Percentiles rank a stretch among this genome's conserved stretches.
Conservation (phyloP, 2,329 filamentous ascomycete species). For the Colletotrichum lini region DNA sequence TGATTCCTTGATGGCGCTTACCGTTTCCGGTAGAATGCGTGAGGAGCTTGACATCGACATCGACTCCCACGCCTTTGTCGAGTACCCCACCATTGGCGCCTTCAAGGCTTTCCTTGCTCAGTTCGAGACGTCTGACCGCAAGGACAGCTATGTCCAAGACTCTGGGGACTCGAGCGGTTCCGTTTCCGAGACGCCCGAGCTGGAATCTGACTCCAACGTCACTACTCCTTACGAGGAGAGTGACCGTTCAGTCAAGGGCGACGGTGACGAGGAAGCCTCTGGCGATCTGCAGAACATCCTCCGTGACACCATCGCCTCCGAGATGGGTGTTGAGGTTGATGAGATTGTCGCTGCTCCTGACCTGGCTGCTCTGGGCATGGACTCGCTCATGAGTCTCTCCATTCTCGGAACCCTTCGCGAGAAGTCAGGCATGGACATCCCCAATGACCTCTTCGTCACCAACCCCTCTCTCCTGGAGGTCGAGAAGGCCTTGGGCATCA, state of each 20-base stretch:
- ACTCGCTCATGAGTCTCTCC: constrained; percentile 70
- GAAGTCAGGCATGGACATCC: constrained; percentile 66
- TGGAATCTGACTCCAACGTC: constrained; percentile 64
- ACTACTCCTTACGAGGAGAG: constrained; percentile 69
- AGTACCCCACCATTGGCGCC: constrained; percentile 67
- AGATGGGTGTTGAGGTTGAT: constrained; percentile 79
- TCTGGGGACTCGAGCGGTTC: constrained; percentile 55
- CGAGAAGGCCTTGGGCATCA: constrained; percentile 73
- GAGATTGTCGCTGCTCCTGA: constrained; percentile 70
- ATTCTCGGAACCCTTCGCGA: constrained; percentile 70
- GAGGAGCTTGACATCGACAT: constrained; percentile 71
- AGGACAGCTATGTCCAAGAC: constrained; percentile 47
- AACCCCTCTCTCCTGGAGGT: constrained; percentile 76
- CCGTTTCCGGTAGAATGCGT: constrained; percentile 69
- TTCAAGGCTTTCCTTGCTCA: constrained; percentile 62
- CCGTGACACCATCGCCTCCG: constrained; percentile 77
- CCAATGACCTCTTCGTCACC: constrained; percentile 72
- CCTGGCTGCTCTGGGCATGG: constrained; percentile 70
- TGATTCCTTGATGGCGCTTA: constrained; percentile 74
- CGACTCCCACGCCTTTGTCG: constrained; percentile 67
- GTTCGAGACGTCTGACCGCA: constrained; percentile 51
- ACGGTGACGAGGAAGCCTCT: constrained; percentile 49
- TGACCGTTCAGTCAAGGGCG: constrained; percentile 63
- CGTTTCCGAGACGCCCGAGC: constrained; percentile 61
- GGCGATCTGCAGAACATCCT: constrained; percentile 66